Base-by-base conservation (phyloP, 75 land plant species). In the Cunninghamia lanceolata region DNA sequence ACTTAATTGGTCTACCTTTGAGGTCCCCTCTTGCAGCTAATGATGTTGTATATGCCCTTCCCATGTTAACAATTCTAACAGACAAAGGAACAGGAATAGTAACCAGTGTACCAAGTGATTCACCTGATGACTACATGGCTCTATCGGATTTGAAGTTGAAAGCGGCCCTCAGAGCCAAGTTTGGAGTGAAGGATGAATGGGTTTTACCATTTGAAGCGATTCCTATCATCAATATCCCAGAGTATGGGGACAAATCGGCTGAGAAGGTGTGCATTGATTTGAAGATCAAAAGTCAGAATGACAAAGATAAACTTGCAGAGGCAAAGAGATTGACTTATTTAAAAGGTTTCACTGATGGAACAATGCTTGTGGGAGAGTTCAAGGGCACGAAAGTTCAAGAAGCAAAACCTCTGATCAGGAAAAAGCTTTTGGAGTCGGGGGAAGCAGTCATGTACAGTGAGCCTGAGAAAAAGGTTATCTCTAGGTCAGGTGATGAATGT, bases 61-160 rank as follows among this genome's bases (percentile, higher is more conserved):
- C 46, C 46, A 95, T 97, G 97, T 85, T 95, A 42, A 91, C 94
- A 15, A 91, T 97, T 74, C 81, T 92, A 17, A 94, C 95, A 53
- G 96, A 97, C 88, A 97, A 96, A 84, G 99, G 99, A 19, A 97
- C 99, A 14, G 99, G 99, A 35, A 93, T 97, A 68, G 99, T 97
- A 15, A 97, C 99, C 0, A 94, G 99, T 92, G 99, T 97, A 17
- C 97, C 99, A 21, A 95, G 97, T 83, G 99, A 97, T 82, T 90
- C 97, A 25, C 97, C 99, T 21, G 99, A 95, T 91, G 99, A 97
- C 86, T 97, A 91, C 88, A 95, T 95, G 95, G 95, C 97, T 32
- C 83, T 97, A 85, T 87, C 87, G 84, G 99, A 94, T 88, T 88
- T 97, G 91, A 94, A 92, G 81, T 84, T 86, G 50, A 97, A 97